A percentile compares a stretch with the other conserved stretches of the same genome.
Conservation (phyloP, 805 yeast species). For the Pichia scutulata region DNA sequence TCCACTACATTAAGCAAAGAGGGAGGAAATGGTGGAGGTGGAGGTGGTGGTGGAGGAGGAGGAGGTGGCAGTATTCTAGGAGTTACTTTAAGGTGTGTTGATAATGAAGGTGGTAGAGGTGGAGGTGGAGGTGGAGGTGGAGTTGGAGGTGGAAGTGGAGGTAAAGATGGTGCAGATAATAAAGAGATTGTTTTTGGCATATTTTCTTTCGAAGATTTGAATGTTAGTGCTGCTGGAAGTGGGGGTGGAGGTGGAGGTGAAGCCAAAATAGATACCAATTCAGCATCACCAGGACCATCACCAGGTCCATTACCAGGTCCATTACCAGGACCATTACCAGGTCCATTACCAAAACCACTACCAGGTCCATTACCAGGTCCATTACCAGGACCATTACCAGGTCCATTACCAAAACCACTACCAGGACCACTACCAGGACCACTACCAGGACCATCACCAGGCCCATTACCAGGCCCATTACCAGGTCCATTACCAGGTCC, state of each 20-base stretch:
- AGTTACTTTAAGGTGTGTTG: not conserved
- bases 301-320: too few species aligned
- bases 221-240: conserved; percentile 8
- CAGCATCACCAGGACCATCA: too few species aligned
- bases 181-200: too few species aligned
- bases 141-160: conserved; percentile 12
- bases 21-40: conserved; percentile 23
- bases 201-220: conserved; percentile 9
- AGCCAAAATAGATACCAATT: too few species aligned
- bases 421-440: conserved; percentile 28
- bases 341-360: too few species aligned
- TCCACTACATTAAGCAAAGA: too few species aligned
- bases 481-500: too few species aligned
- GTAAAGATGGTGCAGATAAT: conserved; percentile 14
- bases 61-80: not conserved
- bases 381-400: too few species aligned
- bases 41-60: conserved; percentile 20
- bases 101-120: conserved; percentile 20
- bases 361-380: too few species aligned
- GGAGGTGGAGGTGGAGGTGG: conserved; percentile 26
- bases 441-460: conserved; percentile 5
- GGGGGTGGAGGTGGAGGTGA: conserved; percentile 14
- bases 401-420: too few species aligned
- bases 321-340: too few species aligned
- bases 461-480: too few species aligned